Evolutionary conservation across 2,329 filamentous ascomycete genomes (phyloP).

Genomic region (Tolypocladium tundrense): DNA sequence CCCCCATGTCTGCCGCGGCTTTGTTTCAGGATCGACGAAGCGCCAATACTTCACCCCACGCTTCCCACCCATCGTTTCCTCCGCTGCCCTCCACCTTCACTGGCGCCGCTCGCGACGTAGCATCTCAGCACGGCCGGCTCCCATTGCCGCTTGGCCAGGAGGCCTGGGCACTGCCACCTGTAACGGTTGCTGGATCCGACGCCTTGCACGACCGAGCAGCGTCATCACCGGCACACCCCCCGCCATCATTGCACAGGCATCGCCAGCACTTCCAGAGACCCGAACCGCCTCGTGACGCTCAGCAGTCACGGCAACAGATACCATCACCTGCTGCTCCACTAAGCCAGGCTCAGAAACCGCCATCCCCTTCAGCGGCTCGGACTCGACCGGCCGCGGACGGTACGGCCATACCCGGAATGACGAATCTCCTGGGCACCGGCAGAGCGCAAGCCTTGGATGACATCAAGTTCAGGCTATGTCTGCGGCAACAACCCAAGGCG

Average conservation of each 20-base stretch:
- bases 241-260: not conserved
- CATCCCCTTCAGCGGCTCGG: not conserved
- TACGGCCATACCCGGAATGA: slow-evolving; percentile 8
- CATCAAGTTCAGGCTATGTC: slow-evolving; percentile 23
- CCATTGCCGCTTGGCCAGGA: not conserved
- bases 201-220: not conserved
- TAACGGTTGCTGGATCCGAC: not conserved
- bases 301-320: not conserved
- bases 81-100: not conserved
- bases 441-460: slow-evolving; percentile 9
- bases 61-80: not conserved
- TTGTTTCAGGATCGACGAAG: not conserved
- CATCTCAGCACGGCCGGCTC: not conserved
- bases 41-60: not conserved
- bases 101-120: not conserved
- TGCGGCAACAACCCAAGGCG: slow-evolving; percentile 69
- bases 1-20: slow-evolving; percentile 2
- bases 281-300: not conserved
- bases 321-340: not conserved
- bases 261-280: not conserved
- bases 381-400: not conserved
- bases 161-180: not conserved
- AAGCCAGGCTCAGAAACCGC: not conserved
- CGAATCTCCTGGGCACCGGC: slow-evolving; percentile 15
- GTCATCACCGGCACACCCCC: not conserved